Evolutionary conservation across 768 basidiomycete species (phyloP), one percentile per base, ranked within the genome.

Genomic region (Sporobolomyces pararoseus): DNA sequence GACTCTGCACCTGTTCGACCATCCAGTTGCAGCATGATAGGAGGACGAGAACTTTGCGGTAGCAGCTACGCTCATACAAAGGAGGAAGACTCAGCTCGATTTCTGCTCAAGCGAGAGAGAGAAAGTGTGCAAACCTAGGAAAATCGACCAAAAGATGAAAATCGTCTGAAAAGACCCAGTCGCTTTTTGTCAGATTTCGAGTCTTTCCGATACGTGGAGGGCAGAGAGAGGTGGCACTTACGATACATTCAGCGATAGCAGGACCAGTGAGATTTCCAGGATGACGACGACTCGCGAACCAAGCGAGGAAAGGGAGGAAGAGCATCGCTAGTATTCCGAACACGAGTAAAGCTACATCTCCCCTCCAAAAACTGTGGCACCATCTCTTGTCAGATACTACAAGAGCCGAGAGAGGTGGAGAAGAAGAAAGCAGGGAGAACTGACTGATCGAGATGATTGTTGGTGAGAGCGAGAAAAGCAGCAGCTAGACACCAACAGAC

Each of bases 381-480:
- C 21, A 42, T 47, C 7, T 6, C 21, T 47, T 21, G 23, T 13
- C 46, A 17, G 39, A 9, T 9, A 42, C 39, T 42, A 37, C 4
- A 9, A 39, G 35, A 27, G 13, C 23, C 37, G 7, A 14, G 58
- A 25, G 31, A 39, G 19, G 21, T 9, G 21, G 32, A 46, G 25
- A 25, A 13, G 13, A 12, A 7, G 27, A 27, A 37, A 17, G n/a
- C 42, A 59, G 58, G 10, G 4, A 29, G 13, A 12, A 61, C 59
- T 32, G 2, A 61, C 59, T 2, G 2, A n/a, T 25, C 25, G 59
- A 61, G 59, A 31, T 49, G 59, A 14, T 6, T 12, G 31, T 49
- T 17, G 21, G 59, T 61, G 59, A 61, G 59, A 21, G 59, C 59
- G 59, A 61, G 44, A 23, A 61, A 61, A 21, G 59, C 59, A 27